Conservation (phyloP, 2,329 filamentous ascomycete genomes). For the Pseudogymnoascus sp. region DNA sequence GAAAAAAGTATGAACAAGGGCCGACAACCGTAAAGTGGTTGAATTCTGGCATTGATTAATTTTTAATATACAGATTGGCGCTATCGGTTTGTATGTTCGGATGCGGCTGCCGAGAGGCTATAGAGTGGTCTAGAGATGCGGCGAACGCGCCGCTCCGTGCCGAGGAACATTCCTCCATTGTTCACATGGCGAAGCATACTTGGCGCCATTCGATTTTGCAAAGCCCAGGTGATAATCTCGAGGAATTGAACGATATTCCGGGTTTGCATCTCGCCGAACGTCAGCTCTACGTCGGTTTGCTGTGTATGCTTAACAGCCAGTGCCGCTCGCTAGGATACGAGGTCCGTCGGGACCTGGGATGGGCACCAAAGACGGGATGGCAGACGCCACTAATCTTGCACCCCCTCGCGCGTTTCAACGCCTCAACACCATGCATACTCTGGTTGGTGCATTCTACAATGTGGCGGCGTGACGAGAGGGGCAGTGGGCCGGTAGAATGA, state of each 20-base stretch:
- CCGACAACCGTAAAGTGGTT: not conserved
- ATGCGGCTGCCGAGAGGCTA: not conserved
- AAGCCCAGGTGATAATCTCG: not conserved
- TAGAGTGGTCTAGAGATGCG: not conserved
- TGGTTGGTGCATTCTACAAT: not conserved
- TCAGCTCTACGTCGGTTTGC: not conserved
- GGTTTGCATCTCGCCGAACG: not conserved
- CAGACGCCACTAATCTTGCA: not conserved
- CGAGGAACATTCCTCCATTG: not conserved
- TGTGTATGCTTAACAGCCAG: not conserved
- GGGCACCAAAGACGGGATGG: not conserved
- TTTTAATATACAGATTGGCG: slow-evolving; percentile 3
- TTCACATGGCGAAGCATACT: not conserved
- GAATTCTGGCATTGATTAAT: slow-evolving; percentile 4
- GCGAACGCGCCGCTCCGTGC: not conserved
- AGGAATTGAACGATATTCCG: not conserved
- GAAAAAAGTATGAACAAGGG: slow-evolving; percentile 2
- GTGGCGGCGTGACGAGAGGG: not conserved
- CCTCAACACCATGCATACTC: not conserved
- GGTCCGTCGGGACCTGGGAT: not conserved
- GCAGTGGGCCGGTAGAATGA: not conserved
- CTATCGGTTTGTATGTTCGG: slow-evolving; percentile 2
- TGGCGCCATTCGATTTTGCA: not conserved
- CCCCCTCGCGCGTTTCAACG: not conserved
- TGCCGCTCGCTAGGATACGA: not conserved